These are phyloP conservation scores for Penicillium sp. DNA, from an alignment of 2,329 filamentous ascomycete species.

Conservation along the genomic window DNA sequence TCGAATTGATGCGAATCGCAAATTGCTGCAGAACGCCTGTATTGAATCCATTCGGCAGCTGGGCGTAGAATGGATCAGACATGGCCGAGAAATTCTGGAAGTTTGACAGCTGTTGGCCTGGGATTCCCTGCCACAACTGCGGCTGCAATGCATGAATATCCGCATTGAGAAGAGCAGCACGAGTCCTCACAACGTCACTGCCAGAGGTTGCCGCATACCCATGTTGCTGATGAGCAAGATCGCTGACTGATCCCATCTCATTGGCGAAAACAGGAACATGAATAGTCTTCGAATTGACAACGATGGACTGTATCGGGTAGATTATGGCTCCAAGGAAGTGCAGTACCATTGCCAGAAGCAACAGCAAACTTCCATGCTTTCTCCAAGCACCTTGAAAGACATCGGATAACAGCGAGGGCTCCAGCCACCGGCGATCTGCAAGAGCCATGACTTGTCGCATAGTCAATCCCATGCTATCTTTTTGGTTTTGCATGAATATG, in stretches of 20 bases:
- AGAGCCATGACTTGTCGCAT: conserved; percentile 26
- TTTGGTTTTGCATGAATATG: conserved; percentile 10
- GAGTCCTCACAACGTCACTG: conserved; percentile 10
- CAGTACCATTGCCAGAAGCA: conserved; percentile 24
- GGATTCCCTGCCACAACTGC: conserved; percentile 10
- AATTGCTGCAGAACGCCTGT: conserved; percentile 34
- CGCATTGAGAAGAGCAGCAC: conserved; percentile 7
- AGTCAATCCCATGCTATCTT: not conserved
- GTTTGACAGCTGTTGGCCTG: not conserved
- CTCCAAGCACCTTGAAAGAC: conserved; percentile 12
- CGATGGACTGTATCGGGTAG: conserved; percentile 27
- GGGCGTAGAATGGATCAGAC: conserved; percentile 25
- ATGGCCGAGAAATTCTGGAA: conserved; percentile 13
- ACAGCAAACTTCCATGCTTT: conserved; percentile 23
- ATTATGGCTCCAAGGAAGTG: conserved; percentile 22
- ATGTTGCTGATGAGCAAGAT: not conserved
- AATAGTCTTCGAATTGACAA: conserved; percentile 16
- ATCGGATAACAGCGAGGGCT: not conserved
- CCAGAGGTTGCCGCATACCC: not conserved
- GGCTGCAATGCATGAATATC: conserved; percentile 5
- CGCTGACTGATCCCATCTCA: not conserved
- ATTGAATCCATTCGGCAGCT: conserved; percentile 23
- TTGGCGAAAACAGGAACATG: conserved; percentile 6
- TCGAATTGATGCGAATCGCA: conserved; percentile 32
- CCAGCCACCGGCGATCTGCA: conserved; percentile 9